Conservation (phyloP, 2,329 filamentous ascomycete genomes). For the Pyrenophora graminea region DNA sequence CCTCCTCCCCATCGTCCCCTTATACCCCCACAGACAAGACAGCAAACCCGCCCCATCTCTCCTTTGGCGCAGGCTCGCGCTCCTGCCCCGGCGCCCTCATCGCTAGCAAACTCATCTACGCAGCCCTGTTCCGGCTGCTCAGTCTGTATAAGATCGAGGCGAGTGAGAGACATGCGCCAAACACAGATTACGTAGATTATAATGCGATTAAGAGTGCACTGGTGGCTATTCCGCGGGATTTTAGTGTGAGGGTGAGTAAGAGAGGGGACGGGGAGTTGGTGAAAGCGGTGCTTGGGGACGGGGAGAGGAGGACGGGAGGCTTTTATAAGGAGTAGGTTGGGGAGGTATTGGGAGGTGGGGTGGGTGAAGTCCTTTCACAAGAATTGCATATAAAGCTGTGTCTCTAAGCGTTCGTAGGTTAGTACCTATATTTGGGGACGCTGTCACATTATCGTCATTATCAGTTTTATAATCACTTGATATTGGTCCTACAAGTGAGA, state of each 20-base stretch:
- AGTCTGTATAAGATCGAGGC: slow-evolving; percentile 57
- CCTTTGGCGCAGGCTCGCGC: slow-evolving; percentile 58
- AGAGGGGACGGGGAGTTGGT: slow-evolving; percentile 48
- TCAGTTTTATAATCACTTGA: too few relatives aligned
- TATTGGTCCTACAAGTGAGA: too few relatives aligned
- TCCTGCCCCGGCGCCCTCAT: slow-evolving; percentile 59
- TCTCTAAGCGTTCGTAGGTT: too few relatives aligned
- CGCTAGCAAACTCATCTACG: slow-evolving; percentile 56
- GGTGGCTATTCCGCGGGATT: slow-evolving; percentile 63
- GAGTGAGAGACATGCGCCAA: slow-evolving; percentile 56
- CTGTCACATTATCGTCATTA: too few relatives aligned
- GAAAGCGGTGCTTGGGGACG: slow-evolving; percentile 49
- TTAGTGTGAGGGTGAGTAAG: slow-evolving; percentile 61
- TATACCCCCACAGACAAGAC: background rate
- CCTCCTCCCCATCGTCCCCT: background rate
- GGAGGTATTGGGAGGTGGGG: background rate
- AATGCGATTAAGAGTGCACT: slow-evolving; percentile 64
- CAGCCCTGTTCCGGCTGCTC: slow-evolving; percentile 56
- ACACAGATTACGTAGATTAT: slow-evolving; percentile 66
- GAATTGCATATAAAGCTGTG: too few relatives aligned
- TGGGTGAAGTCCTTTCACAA: too few relatives aligned
- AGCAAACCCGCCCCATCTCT: slow-evolving; percentile 46
- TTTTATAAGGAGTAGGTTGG: slow-evolving; percentile 49
- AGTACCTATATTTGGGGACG: too few relatives aligned
- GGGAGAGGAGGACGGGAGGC: slow-evolving; percentile 53